Evolutionary conservation across 2,329 filamentous ascomycete genomes (phyloP), one percentile per base, ranked within the genome.

Genomic region (Alternaria tenuissima): DNA sequence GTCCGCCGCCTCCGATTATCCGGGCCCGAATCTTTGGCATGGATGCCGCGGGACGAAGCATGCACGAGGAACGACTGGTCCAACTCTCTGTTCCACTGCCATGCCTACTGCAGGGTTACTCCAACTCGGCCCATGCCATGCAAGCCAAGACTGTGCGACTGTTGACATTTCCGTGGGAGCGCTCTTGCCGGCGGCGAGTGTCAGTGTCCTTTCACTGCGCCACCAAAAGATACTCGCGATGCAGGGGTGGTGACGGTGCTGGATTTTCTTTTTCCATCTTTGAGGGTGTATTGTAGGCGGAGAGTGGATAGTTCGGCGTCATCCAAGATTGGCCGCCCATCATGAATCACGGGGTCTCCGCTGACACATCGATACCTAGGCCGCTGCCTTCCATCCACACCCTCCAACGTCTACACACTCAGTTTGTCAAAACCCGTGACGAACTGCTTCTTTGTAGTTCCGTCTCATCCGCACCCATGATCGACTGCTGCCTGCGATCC

Each of bases 31-130:
- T 47, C 20, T 60, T 42, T 42, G 51, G 52, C 57, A 60, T 60
- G 57, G 57, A 60, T 60, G 38, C 38, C 57, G 57, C 57, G 57
- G 57, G 57, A 60, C 57, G 57, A 60, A 57, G 57, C 57, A 60
- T 60, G 57, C 53, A 52, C 52, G 53, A 60, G 34, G 52, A 57
- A 60, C 52, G 53, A 57, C 53, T 60, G 57, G 57, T 47, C 52
- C 57, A 59, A 53, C 57, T 60, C 47, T 42, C 46, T 57, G 53
- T 60, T 42, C 57, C 28, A 60, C 57, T 47, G 34, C 53, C 52
- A 56, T 48, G 51, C 43, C 44, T 59, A 41, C 43, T 54, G 51
- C 57, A 51, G 52, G 30, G 46, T 36, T 48, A 36, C 46, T 48
- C 46, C 30, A 34, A 48, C 46, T 48, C 24, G 30, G 46, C 46